phyloP scores from a whole-genome alignment of 2,329 filamentous ascomycete species.

The Graphilbum ipis-grandicollis region DNA sequence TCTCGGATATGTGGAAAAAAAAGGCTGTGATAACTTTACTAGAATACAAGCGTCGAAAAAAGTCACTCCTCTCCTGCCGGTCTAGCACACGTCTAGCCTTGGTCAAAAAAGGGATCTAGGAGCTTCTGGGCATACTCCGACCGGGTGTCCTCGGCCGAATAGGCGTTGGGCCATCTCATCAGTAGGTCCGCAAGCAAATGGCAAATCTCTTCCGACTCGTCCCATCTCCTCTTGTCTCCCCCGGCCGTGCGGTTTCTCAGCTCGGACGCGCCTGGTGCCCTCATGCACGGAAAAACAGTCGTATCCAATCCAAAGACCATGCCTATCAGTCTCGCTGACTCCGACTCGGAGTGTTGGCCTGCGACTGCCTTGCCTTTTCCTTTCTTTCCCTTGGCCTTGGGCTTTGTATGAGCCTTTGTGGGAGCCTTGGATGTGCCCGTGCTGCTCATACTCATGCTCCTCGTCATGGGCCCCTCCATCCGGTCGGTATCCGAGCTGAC shows the following conservation, averaged over 20 bases:
- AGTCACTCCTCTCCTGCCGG: too few species aligned
- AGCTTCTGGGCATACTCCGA: neutral
- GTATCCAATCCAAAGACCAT: conserved; percentile 1
- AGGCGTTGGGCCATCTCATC: neutral
- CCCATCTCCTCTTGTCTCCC: neutral
- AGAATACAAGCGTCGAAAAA: too few species aligned
- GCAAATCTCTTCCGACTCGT: neutral
- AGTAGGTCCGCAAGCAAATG: neutral
- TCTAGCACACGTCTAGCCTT: too few species aligned
- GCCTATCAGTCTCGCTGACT: neutral
- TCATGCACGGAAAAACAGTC: neutral
- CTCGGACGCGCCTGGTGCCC: neutral
- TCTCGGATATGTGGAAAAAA: too few species aligned
- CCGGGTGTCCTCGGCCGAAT: neutral
- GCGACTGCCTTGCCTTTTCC: neutral
- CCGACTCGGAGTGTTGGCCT: neutral
- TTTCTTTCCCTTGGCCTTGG: neutral
- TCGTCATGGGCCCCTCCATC: neutral
- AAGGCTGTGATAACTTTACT: too few species aligned
- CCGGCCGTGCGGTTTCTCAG: neutral
- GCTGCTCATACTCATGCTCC: neutral
- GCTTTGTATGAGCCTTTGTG: neutral
- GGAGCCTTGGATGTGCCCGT: neutral
- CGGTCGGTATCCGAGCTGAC: neutral
- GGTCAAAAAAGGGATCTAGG: conserved; percentile 3